Evolutionary conservation across 2,329 filamentous ascomycete species (phyloP), one percentile per base, ranked within the genome.

Genomic region (Aspergillus flavus): DNA sequence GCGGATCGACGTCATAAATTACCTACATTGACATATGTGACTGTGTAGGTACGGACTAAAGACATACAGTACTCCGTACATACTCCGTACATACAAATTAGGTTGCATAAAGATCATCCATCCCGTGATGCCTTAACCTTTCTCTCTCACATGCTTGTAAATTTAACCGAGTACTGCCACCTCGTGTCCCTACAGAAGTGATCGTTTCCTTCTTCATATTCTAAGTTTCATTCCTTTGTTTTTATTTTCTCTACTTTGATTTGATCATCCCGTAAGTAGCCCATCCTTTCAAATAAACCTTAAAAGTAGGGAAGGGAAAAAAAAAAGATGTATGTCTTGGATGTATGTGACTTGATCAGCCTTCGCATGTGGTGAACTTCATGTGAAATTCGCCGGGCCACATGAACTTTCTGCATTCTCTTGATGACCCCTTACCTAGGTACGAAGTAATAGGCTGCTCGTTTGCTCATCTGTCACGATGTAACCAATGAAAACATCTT

Each of bases 301-400:
- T 14, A 41, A 10, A 41, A 41, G 16, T 19, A 41, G 16, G 39
- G 34, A 4, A 19, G 36, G 12, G 2, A n/a, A n/a, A n/a, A 12
- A 16, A 12, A 41, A 5, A n/a, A n/a, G 6, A 4, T n/a, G 39
- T n/a, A n/a, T 41, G 39, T 41, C 16, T 4, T 41, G 39, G 7
- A 41, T 36, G 34, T 36, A 36, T 6, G 34, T 28, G 45, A 10
- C n/a, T 14, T 26, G 45, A 28, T 48, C 45, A 10, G 23, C 45
- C 45, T 48, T 41, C 45, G 58, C 50, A 59, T 21, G 26, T 54
- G 48, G 52, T 23, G 48, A 11, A n/a, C 45, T 43, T n/a, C 58
- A 59, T 59, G 58, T 59, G 58, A 59, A 59, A 32, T 43, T 32
- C 4, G 43, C 39, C n/a, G 9, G 19, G 43, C 56, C 56, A 58